These are phyloP conservation scores for Cytospora mali DNA, from an alignment of 2,329 filamentous ascomycete genomes.

Conservation along the genomic window DNA sequence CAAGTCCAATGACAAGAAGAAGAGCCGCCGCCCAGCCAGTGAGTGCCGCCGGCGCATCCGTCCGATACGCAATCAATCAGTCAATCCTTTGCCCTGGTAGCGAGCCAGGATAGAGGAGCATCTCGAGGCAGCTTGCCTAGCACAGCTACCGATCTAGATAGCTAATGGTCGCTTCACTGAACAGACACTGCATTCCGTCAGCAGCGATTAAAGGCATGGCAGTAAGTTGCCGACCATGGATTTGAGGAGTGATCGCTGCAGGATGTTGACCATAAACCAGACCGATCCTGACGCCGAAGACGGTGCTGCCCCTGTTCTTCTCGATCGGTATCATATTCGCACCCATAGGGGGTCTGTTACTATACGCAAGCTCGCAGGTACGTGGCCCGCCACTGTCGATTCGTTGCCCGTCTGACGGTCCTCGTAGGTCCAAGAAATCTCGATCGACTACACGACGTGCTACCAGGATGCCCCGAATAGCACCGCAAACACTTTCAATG, in stretches of 20 bases:
- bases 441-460: constrained; percentile 89
- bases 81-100: background rate
- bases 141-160: constrained; percentile 21
- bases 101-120: background rate
- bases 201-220: constrained; percentile 97
- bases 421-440: constrained; percentile 80
- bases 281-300: constrained; percentile 94
- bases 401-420: constrained; percentile 16
- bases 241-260: background rate
- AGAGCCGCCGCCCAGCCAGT: constrained; percentile 92
- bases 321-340: constrained; percentile 89
- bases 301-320: constrained; percentile 89
- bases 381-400: constrained; percentile 31
- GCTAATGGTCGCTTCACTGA: constrained; percentile 15
- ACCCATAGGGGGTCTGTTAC: constrained; percentile 82
- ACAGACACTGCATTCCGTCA: constrained; percentile 94
- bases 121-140: background rate
- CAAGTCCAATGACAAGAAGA: constrained; percentile 72
- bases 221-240: constrained; percentile 62
- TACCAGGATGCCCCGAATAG: constrained; percentile 52
- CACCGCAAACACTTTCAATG: constrained; percentile 40
- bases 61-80: background rate
- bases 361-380: constrained; percentile 84
- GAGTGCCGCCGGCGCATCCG: constrained; percentile 38
- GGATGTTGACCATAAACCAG: constrained; percentile 47